phyloP scores from a whole-genome alignment of 495 filamentous ascomycete genomes.

The Aspergillus biplanus region DNA sequence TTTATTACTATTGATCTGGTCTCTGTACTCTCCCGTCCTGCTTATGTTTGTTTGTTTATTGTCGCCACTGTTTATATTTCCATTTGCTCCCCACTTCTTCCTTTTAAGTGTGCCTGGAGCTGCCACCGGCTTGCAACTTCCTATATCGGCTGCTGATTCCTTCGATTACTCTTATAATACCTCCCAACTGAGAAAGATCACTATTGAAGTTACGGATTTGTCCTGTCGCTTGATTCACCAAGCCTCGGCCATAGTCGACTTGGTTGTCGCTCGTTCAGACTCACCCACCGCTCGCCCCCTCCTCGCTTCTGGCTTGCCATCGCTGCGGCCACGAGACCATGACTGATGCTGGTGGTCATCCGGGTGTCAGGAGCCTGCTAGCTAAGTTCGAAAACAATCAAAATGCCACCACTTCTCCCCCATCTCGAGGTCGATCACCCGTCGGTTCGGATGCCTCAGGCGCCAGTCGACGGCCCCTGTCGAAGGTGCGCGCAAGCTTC shows the following conservation, averaged over 20 bases:
- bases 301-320: slow-evolving; percentile 2
- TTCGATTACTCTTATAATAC: not conserved
- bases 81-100: slow-evolving; percentile 17
- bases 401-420: slow-evolving; percentile 57
- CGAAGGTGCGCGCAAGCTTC: slow-evolving; percentile 83
- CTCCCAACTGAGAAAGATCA: not conserved
- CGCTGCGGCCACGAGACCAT: slow-evolving; percentile 35
- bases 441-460: slow-evolving; percentile 51
- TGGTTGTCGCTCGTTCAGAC: not conserved
- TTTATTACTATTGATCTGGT: slow-evolving; percentile 10
- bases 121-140: not conserved
- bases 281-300: slow-evolving; percentile 9
- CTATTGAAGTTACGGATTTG: not conserved
- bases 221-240: slow-evolving; percentile 1
- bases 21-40: slow-evolving; percentile 7
- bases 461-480: slow-evolving; percentile 60
- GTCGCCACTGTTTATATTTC: slow-evolving; percentile 16
- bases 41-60: slow-evolving; percentile 11
- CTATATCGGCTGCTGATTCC: not conserved
- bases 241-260: slow-evolving; percentile 9
- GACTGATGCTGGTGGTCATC: slow-evolving; percentile 51
- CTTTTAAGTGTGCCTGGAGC: slow-evolving; percentile 10
- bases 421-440: slow-evolving; percentile 75
- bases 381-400: slow-evolving; percentile 85
- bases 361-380: slow-evolving; percentile 72